phyloP scores from a whole-genome alignment of 2,329 filamentous ascomycete genomes.

The Sporothrix dimorphospora region DNA sequence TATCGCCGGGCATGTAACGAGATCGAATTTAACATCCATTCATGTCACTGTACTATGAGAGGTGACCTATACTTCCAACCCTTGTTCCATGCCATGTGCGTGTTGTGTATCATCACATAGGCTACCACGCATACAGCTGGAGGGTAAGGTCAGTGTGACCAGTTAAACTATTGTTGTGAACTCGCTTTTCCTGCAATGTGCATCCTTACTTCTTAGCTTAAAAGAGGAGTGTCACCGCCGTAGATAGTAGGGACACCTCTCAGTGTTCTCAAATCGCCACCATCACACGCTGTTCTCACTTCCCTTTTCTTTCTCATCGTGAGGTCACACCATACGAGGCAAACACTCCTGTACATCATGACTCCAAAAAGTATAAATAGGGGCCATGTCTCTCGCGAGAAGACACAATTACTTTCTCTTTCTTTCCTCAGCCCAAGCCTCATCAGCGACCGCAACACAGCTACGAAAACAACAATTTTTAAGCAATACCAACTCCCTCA shows the following conservation, averaged over 20 bases:
- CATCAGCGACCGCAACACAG: neutral
- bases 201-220: no score
- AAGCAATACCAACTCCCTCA: neutral
- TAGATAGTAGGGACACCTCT: no score
- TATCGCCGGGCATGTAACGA: no score
- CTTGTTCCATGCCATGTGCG: neutral
- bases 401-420: neutral
- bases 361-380: slow-evolving; percentile 6
- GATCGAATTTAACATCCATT: no score
- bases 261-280: neutral
- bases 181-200: no score
- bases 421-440: neutral
- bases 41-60: neutral
- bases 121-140: neutral
- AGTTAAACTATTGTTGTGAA: no score
- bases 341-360: neutral
- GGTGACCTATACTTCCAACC: neutral
- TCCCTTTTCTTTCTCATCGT: neutral
- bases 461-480: neutral
- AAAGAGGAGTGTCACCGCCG: no score
- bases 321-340: neutral
- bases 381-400: neutral
- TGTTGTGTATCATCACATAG: neutral
- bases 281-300: neutral
- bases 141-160: no score